Evolutionary conservation across 2,329 filamentous ascomycete genomes (phyloP).

Genomic region (Ceratocystis alfenasii): DNA sequence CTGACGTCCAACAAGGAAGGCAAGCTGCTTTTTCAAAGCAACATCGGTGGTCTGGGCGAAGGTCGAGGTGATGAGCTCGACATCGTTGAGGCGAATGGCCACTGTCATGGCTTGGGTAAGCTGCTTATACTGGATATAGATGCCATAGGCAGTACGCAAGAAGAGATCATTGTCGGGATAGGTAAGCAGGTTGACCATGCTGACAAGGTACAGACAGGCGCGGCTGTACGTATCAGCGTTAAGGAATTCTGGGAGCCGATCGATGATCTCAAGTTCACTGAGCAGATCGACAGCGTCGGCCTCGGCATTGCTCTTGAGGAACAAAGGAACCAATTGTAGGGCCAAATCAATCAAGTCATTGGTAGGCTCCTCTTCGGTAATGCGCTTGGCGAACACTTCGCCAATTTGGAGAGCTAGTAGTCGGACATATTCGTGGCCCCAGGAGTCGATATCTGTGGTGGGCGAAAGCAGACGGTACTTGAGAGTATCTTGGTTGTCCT

Average conservation of each 20-base stretch:
- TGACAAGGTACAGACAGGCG: constrained; percentile 96
- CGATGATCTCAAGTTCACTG: constrained; percentile 95
- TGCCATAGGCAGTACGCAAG: constrained; percentile 79
- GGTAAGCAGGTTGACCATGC: constrained; percentile 94
- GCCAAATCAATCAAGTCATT: constrained; percentile 79
- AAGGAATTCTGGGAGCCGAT: constrained; percentile 74
- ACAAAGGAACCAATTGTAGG: constrained; percentile 76
- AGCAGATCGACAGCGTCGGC: constrained; percentile 94
- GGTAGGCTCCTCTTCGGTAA: constrained; percentile 72
- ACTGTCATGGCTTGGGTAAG: constrained; percentile 87
- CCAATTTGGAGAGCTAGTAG: constrained; percentile 94
- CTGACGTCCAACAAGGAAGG: constrained; percentile 83
- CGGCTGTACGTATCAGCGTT: constrained; percentile 88
- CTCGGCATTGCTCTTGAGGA: constrained; percentile 94
- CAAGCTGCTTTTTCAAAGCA: constrained; percentile 81
- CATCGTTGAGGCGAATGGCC: constrained; percentile 84
- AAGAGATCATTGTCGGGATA: constrained; percentile 97
- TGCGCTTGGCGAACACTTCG: constrained; percentile 78
- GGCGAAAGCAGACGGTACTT: constrained; percentile 88
- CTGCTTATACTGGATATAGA: constrained; percentile 89
- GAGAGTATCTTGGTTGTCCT: constrained; percentile 87
- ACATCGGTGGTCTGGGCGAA: constrained; percentile 71
- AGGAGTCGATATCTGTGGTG: constrained; percentile 84
- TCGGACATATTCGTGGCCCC: constrained; percentile 96
- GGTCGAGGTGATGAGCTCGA: constrained; percentile 67